phyloP scores from a whole-genome alignment of 2,329 filamentous ascomycete genomes.

The Lachnellula hyalina region DNA sequence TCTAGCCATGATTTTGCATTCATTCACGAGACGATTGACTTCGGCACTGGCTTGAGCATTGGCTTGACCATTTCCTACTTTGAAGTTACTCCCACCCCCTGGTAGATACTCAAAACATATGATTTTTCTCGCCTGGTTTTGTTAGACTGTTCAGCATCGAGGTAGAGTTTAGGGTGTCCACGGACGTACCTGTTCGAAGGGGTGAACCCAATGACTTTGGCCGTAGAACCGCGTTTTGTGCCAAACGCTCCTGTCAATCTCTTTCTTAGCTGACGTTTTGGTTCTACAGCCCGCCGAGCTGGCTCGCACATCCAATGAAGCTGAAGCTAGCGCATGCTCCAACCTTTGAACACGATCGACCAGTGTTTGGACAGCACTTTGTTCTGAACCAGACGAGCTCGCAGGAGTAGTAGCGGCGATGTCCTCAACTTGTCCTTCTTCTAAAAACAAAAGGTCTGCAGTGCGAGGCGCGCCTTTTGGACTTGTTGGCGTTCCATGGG shows the following conservation, averaged over 20 bases:
- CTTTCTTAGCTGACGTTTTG: constrained; percentile 1
- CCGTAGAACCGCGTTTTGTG: constrained; percentile 25
- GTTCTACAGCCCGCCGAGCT: not conserved
- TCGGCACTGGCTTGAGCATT: not conserved
- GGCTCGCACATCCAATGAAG: not conserved
- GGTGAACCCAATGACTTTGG: constrained; percentile 26
- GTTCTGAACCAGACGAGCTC: not conserved
- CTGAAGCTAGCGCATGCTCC: constrained; percentile 1
- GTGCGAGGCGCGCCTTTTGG: no score
- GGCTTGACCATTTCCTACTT: not conserved
- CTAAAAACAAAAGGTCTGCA: not conserved
- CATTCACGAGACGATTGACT: constrained; percentile 8
- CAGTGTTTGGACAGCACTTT: constrained; percentile 1
- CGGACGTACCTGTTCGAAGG: constrained; percentile 18
- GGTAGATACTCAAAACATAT: constrained; percentile 3
- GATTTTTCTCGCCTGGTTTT: constrained; percentile 1
- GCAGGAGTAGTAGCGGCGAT: not conserved
- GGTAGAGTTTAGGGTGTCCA: not conserved
- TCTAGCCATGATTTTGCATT: constrained; percentile 20
- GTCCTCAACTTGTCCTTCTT: not conserved
- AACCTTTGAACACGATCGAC: constrained; percentile 10
- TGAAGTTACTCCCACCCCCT: not conserved
- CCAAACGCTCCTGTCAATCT: constrained; percentile 13
- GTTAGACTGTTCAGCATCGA: not conserved
- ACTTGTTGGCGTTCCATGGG: not conserved